Conservation (phyloP, 257 asterid genomes). For the Knoxia roxburghii region DNA sequence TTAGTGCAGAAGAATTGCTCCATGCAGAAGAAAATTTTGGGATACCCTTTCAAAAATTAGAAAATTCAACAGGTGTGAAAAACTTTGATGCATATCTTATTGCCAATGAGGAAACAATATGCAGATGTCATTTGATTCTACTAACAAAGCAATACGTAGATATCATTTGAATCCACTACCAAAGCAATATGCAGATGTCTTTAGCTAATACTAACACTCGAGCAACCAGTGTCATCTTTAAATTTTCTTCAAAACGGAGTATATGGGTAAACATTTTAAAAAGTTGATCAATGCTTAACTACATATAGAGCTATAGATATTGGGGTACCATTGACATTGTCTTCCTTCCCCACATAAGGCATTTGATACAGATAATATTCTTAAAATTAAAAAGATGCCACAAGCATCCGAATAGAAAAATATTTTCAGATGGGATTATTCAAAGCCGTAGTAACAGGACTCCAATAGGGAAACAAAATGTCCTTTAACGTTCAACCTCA, state of each 20-base stretch:
- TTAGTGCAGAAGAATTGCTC: background rate
- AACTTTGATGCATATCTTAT: background rate
- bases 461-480: background rate
- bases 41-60: too few species aligned
- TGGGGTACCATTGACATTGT: too few species aligned
- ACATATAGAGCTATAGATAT: background rate
- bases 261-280: background rate
- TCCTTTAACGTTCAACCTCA: background rate
- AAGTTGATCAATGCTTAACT: background rate
- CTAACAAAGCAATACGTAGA: background rate
- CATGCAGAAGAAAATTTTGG: background rate
- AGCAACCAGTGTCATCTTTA: background rate
- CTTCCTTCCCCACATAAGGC: background rate
- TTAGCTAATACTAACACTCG: background rate
- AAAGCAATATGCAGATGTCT: background rate
- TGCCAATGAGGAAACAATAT: background rate
- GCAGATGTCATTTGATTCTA: background rate
- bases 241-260: background rate
- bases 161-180: background rate
- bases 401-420: background rate
- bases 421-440: background rate
- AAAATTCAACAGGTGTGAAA: background rate
- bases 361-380: background rate
- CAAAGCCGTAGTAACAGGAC: background rate
- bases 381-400: background rate